Evolutionary conservation across 164 flowering plant genomes (phyloP).

Genomic region (Brasenia schreberi): DNA sequence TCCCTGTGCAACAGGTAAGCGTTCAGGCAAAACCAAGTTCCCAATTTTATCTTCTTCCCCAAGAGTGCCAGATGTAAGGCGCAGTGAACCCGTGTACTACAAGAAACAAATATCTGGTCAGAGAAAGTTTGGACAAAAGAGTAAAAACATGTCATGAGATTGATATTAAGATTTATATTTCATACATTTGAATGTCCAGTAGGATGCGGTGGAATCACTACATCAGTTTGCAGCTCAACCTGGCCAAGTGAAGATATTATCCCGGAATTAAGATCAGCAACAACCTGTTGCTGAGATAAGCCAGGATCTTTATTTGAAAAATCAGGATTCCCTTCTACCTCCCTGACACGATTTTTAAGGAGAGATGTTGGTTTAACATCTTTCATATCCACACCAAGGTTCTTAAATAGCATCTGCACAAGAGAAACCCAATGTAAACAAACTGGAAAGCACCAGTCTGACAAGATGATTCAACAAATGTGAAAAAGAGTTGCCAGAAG

Average conservation of each 20-base stretch:
- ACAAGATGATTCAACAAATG: neutral
- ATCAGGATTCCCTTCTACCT: conserved; percentile 94
- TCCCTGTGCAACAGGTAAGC: conserved; percentile 69
- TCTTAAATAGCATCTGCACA: conserved; percentile 74
- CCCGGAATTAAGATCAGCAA: conserved; percentile 54
- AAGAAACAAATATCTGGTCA: conserved; percentile 8
- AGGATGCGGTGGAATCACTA: conserved; percentile 42
- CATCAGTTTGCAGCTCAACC: conserved; percentile 70
- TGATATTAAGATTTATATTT: conserved; percentile 55
- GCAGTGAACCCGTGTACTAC: conserved; percentile 60
- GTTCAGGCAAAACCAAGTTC: conserved; percentile 56
- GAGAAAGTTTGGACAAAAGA: neutral
- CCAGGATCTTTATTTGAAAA: conserved; percentile 83
- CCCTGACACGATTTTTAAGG: conserved; percentile 71
- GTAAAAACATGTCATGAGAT: neutral
- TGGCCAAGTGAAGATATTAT: conserved; percentile 43
- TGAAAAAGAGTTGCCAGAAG: neutral
- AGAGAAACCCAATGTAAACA: neutral
- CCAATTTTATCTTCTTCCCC: conserved; percentile 81
- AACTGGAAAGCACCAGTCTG: neutral
- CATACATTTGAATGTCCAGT: conserved; percentile 43
- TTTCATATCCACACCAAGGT: conserved; percentile 79
- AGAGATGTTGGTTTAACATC: conserved; percentile 74
- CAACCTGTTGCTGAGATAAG: conserved; percentile 44
- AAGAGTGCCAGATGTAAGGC: conserved; percentile 41